Base-by-base conservation (phyloP, 1,284 basidiomycete species). In the Heterobasidion annosum region DNA sequence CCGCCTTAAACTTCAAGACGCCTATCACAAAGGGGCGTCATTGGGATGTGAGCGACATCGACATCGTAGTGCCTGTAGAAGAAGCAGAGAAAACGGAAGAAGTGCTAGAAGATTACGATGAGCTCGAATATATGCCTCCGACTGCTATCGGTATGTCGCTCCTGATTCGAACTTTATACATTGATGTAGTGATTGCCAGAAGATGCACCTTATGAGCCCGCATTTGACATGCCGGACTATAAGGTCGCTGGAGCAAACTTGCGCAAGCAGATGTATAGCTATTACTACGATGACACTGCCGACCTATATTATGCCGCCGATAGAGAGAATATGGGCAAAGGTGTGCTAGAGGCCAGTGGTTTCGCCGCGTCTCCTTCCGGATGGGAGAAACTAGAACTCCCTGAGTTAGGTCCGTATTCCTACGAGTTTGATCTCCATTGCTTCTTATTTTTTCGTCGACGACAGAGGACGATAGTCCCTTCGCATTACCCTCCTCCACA, bases 111-210 rank as follows among this genome's bases (percentile, higher is more conserved):
- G 81, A 81, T 57, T 72, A 74, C 53, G 84, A 83, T 59, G 88
- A 90, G 64, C 74, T 90, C 42, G 88, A 91, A 65, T 90, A 88
- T 63, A 83, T 85, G 78, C 76, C 88, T 34, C 88, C 88, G 6
- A 85, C 82, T 59, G 78, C 77, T 8, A 68, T 79, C 16, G 77
- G 87, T 88, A 59, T 58, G 79, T 68, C 4, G 33, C 15, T 43
- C 37, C 16, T 40, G 50, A 43, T 54, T 43, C 13, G 32, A 33
- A 42, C 42, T 46, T 51, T 18, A 37, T 18, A 25, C 9, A 18
- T 15, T 47, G 19, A 25, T 32, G 3, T 16, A 13, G 3, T 51
- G 2, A 12, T 43, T 19, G 12, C 10, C 10, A 25, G 37, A 34
- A 72, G 70, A 67, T 32, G 60, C 51, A 8, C 64, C 67, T n/a